Base-by-base conservation (phyloP, 78 protist genomes). In the Speleostelium caveatum region DNA sequence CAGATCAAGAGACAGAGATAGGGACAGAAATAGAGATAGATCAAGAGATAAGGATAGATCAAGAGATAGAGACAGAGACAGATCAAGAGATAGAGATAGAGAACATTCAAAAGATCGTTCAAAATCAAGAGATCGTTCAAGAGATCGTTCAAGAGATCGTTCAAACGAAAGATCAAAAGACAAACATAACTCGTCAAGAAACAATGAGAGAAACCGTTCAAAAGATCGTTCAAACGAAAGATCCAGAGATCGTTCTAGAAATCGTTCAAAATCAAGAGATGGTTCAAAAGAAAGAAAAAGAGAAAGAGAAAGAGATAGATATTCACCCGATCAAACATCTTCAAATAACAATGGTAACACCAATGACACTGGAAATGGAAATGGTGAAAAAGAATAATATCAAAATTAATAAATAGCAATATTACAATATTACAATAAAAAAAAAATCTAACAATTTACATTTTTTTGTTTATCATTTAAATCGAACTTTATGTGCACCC, bases 21-120 rank as follows among this genome's bases (percentile, higher is more conserved):
- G 63, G 16, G 16, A 14, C 4, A 6, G 16, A 19, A n/a, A 58
- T 17, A 58, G 63, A 45, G 53, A 67, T 21, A n/a, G n/a, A n/a
- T 49, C 58, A 41, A 55, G 65, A 21, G 77, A 72, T 72, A 53
- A 56, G n/a, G 49, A 36, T 22, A 36, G 45, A 30, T 36, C 41
- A 36, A 65, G 73, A n/a, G 73, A 66, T n/a, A 63, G 71, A 63
- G 41, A 41, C 35, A 68, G 58, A 68, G 59, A 67, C 24, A 36
- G 53, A 39, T 39, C 56, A 39, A 67, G 74, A 67, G 74, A 67
- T 22, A 67, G 74, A 42, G 58, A 67, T 21, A 68, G 58, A 26
- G 75, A 42, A 7, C 55, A 28, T 32, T 49, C 58, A 49, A 55
- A 36, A 21, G 77, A 72, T 72, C 38, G 75, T 42, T 68, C 55